Base-by-base conservation (phyloP, 805 yeast genomes). In the Naumovozyma castellii region DNA sequence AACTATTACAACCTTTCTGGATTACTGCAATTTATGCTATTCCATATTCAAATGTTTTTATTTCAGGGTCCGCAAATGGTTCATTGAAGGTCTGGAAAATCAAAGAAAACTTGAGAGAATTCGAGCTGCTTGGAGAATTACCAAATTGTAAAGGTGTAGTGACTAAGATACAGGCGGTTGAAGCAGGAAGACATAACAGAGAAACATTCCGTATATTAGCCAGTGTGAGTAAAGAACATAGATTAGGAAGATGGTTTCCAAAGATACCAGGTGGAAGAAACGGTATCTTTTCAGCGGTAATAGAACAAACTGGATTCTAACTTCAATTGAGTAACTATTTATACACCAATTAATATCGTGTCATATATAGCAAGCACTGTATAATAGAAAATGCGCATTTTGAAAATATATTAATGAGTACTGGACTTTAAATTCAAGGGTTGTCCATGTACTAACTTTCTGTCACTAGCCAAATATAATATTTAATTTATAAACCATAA, bases 1-100 rank as follows among this genome's bases (percentile, higher is more conserved):
- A 49, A 34, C 30, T 59, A 30, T 71, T 75, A 13, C 81, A 75
- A 42, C 96, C 97, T 19, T 82, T 80, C 51, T 79, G 90, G 83
- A 81, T 92, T 49, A 86, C 97, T 0, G 69, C 87, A 1, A 59
- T 90, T 8, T 71, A 79, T 50, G 85, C 95, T 0, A 66, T 90
- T 17, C 96, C 97, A 14, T 90, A 76, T 58, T 73, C 88, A 10
- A 87, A 92, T 55, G 61, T 85, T 4, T 85, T 92, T 54, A 66
- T 90, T 34, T 76, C 86, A 10, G 98, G 98, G 1, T 88, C 97
- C 2, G 83, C 85, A 80, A 73, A 77, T 54, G 97, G 97, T 3
- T 58, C 68, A 6, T 60, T 92, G 40, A 76, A 73, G 44, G 71
- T 86, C 35, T 92, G 97, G 97, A 75, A 75, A 54, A 58, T 90